A percentile compares a stretch with the other conserved stretches of the same genome.
Conservation (phyloP, 106 monocot genomes). For the Agapanthus africanus region DNA sequence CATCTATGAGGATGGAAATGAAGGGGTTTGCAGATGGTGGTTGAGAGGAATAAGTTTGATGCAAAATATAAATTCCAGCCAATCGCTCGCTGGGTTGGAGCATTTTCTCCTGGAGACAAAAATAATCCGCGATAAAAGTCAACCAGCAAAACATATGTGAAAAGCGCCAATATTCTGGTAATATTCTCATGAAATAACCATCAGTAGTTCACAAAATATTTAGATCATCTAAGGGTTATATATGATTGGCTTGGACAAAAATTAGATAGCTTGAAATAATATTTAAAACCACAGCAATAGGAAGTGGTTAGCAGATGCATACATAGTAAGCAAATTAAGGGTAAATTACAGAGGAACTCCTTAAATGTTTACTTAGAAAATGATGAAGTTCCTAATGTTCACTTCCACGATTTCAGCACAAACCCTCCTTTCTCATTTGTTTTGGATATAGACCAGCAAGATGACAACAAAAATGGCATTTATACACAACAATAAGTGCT, state of each 20-base stretch:
- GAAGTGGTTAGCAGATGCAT: not conserved
- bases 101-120: conserved; percentile 54
- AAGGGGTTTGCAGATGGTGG: conserved; percentile 62
- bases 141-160: not conserved
- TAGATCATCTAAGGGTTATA: not conserved
- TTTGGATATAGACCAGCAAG: too few relatives aligned
- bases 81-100: conserved; percentile 64
- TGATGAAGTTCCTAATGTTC: not conserved
- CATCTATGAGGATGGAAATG: conserved; percentile 55
- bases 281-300: not conserved
- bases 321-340: not conserved
- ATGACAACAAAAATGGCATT: not conserved
- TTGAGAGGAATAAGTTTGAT: conserved; percentile 63
- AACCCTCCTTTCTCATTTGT: too few relatives aligned
- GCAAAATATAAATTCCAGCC: conserved; percentile 55
- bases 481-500: not conserved
- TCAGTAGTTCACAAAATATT: not conserved
- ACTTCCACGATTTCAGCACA: not conserved
- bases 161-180: not conserved
- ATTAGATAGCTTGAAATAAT: not conserved
- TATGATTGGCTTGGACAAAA: not conserved
- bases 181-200: not conserved
- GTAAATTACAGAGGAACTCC: not conserved
- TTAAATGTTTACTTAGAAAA: not conserved
- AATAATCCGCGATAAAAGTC: conserved; percentile 1